These are phyloP conservation scores for Dothidotthia symphoricarpi DNA, from an alignment of 2,329 filamentous ascomycete genomes.

Conservation along the genomic window DNA sequence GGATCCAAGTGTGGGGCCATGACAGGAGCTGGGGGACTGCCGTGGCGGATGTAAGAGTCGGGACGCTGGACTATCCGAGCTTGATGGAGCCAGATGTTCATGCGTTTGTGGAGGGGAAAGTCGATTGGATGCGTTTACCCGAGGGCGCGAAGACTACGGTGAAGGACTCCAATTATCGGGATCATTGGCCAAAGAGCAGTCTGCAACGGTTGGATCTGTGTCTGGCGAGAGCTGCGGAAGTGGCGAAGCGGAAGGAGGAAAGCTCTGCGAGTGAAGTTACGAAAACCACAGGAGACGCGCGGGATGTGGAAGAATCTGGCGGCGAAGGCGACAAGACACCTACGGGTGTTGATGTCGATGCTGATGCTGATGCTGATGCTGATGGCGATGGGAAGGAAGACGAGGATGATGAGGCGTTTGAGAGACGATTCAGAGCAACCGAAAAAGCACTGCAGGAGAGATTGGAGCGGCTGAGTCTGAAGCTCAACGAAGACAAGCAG, in stretches of 20 bases:
- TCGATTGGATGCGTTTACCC: slow-evolving; percentile 31
- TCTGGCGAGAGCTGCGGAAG: slow-evolving; percentile 8
- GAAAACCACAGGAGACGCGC: not conserved
- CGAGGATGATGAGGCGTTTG: slow-evolving; percentile 34
- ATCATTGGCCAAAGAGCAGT: slow-evolving; percentile 31
- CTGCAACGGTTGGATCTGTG: slow-evolving; percentile 23
- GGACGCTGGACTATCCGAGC: slow-evolving; percentile 28
- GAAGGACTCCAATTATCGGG: slow-evolving; percentile 9
- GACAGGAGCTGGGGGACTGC: slow-evolving; percentile 6
- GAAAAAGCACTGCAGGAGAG: slow-evolving; percentile 30
- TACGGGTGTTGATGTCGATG: slow-evolving; percentile 19
- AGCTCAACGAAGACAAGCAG: too few relatives aligned
- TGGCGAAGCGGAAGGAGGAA: too few relatives aligned
- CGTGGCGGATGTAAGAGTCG: slow-evolving; percentile 19
- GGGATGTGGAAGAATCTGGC: slow-evolving; percentile 1
- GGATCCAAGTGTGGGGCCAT: slow-evolving; percentile 21
- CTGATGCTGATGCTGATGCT: too few relatives aligned
- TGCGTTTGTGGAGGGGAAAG: slow-evolving; percentile 27
- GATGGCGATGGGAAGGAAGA: slow-evolving; percentile 11
- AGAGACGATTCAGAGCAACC: slow-evolving; percentile 25
- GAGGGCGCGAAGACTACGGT: slow-evolving; percentile 17
- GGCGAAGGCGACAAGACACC: slow-evolving; percentile 33
- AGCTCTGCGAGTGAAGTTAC: too few relatives aligned
- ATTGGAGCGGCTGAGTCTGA: slow-evolving; percentile 31
- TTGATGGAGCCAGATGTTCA: slow-evolving; percentile 36